Base-by-base conservation (phyloP, 23 red algal species). In the Pyropia haitanensis region DNA sequence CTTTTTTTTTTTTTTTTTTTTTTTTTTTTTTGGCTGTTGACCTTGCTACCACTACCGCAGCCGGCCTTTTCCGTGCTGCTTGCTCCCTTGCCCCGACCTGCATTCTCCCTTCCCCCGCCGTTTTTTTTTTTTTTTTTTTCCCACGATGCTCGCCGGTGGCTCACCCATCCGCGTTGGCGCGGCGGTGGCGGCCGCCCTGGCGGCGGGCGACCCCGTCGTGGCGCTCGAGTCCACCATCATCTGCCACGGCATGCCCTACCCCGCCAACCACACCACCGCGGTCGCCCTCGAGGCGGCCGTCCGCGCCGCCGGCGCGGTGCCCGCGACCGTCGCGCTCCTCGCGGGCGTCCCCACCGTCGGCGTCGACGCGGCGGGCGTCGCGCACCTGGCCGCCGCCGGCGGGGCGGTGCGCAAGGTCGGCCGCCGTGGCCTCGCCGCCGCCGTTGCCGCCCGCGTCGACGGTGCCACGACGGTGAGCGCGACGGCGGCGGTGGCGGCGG, bases 221-320 rank as follows among this genome's bases (percentile, higher is more conserved):
- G 90, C 90, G 28, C 65, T 95, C 9, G 90, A 95, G 48, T 83
- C 82, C 5, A 88, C 90, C 15, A 80, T 95, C 58, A 71, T 95
- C 14, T 64, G 68, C 39, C 90, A 95, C 58, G 90, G 90, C 23
- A 59, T 95, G 60, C 90, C 90, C 14, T 81, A 65, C 51, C 90
- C 90, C 14, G 58, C 77, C 59, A 95, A 88, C 19, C 16, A 71
- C n/a, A 29, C 46, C 52, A 77, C 81, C 25, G 82, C 81, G 12
- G 30, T 60, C 30, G 49, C 63, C 21, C 56, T 88, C 7, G 56
- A 80, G 49, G 18, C 23, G 12, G 60, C 67, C 22, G 75, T 88
- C 20, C 59, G 65, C 20, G 49, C 66, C 0, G 56, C 72, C 60
- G 75, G 68, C 13, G 90, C 75, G 28, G 53, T 51, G 2, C 81